Conservation (phyloP, 495 filamentous ascomycete species). For the Daldinia decipiens region DNA sequence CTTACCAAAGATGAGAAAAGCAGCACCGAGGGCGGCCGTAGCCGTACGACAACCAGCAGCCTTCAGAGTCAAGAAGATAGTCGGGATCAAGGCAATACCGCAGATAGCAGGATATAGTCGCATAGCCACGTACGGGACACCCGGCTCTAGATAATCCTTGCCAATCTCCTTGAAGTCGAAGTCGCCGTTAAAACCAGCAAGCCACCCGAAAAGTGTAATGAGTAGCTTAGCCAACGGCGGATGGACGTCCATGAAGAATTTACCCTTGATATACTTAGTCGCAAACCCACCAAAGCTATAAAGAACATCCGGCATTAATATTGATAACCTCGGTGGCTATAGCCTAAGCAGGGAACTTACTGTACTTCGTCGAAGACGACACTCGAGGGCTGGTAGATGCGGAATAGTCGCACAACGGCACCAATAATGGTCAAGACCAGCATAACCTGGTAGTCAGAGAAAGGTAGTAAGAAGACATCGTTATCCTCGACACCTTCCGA, state of each 20-base stretch:
- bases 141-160: slow-evolving; percentile 95
- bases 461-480: slow-evolving; percentile 77
- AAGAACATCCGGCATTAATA: slow-evolving; percentile 3
- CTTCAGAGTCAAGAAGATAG: slow-evolving; percentile 94
- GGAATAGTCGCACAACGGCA: slow-evolving; percentile 84
- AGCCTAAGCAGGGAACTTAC: slow-evolving; percentile 58
- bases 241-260: slow-evolving; percentile 99
- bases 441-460: slow-evolving; percentile 82
- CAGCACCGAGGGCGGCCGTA: slow-evolving; percentile 82
- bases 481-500: slow-evolving; percentile 74
- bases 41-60: slow-evolving; percentile 87
- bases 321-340: slow-evolving; percentile 35
- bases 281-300: slow-evolving; percentile 95
- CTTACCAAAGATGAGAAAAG: slow-evolving; percentile 87
- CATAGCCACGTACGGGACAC: slow-evolving; percentile 98
- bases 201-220: slow-evolving; percentile 92
- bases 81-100: slow-evolving; percentile 85
- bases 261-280: slow-evolving; percentile 97
- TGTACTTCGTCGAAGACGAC: slow-evolving; percentile 99
- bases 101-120: slow-evolving; percentile 88
- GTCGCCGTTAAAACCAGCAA: slow-evolving; percentile 92
- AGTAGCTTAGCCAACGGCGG: slow-evolving; percentile 97
- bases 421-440: slow-evolving; percentile 77
- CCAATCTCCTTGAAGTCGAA: slow-evolving; percentile 99
- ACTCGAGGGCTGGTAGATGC: slow-evolving; percentile 94